Conservation (phyloP, 2,329 filamentous ascomycete genomes). For the Chaetomium globosum region DNA sequence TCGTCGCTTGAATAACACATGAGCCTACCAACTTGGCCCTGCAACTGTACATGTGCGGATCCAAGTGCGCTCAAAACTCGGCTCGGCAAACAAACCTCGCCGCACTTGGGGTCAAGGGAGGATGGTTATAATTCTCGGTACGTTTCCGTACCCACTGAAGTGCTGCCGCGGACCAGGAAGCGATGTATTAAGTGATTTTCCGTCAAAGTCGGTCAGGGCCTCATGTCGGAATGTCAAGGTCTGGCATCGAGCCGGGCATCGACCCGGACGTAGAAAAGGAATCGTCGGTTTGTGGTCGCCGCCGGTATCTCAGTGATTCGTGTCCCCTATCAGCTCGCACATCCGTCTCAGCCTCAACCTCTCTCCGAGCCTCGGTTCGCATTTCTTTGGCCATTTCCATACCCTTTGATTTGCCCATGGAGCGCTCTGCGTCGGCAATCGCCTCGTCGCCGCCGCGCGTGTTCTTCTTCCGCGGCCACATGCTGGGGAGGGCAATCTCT, state of each 20-base stretch:
- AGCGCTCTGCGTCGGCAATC: constrained; percentile 50
- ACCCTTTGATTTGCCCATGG: constrained; percentile 57
- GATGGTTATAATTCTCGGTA: too few species aligned
- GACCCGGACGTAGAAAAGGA: constrained; percentile 35
- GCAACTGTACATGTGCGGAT: background rate
- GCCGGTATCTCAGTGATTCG: constrained; percentile 41
- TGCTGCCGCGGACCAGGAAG: background rate
- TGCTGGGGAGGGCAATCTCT: constrained; percentile 77
- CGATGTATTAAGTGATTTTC: background rate
- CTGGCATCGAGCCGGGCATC: constrained; percentile 38
- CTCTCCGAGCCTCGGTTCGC: constrained; percentile 54
- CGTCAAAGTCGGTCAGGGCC: background rate
- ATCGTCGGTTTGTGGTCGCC: constrained; percentile 39
- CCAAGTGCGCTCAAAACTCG: background rate
- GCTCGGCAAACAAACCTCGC: background rate
- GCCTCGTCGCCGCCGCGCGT: constrained; percentile 71
- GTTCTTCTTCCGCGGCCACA: constrained; percentile 85
- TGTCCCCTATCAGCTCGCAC: constrained; percentile 42
- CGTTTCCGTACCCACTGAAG: background rate
- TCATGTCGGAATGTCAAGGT: constrained; percentile 33
- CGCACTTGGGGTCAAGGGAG: background rate
- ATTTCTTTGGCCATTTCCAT: constrained; percentile 56
- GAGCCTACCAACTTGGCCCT: background rate
- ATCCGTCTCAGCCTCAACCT: constrained; percentile 50
- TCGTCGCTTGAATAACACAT: background rate